Evolutionary conservation across 1,284 basidiomycete species (phyloP), one percentile per base, ranked within the genome.

Genomic region (Ustanciosporium gigantosporum): DNA sequence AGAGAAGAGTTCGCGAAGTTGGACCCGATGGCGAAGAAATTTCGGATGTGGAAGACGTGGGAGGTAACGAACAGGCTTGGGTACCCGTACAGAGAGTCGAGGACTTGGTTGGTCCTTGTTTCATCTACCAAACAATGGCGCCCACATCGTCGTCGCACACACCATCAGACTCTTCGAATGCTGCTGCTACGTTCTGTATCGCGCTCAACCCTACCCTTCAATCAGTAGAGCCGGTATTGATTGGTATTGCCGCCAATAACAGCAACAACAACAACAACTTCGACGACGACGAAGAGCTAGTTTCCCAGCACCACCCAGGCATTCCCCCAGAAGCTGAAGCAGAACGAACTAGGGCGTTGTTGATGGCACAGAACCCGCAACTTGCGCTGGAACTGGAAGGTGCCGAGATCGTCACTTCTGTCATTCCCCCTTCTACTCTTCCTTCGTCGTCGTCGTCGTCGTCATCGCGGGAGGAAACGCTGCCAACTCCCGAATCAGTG

Each of bases 31-130:
- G 22, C 1, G 45, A 41, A 19, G 29, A 48, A 31, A 36, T 24
- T 20, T 66, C 62, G 17, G 64, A 62, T 25, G 64, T 62, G n/a
- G 64, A 66, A 7, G 64, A 66, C 31, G 58, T 62, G 2, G 67
- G 56, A 16, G 67, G 67, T 25, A 55, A 69, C 39, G 66, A 69
- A 36, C 67, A 67, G 41, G 67, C 67, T 3, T 69, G 67, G 67
- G 67, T 69, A 3, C 16, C 40, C 9, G 64, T 58, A 11, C 51
- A 64, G 29, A 39, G 50, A 2, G 41, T 46, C 23, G 36, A 41
- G 6, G 67, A 69, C 17, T 25, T 69, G 8, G 46, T 24, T 8
- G 67, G 67, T 2, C 67, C 67, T 6, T 58, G 59, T 34, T 69
- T 64, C 51, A 36, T 69, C 31, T 57, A 39, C 23, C 52, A 53